phyloP scores from a whole-genome alignment of 441 rosid genomes.

The Corymbia calophylla region DNA sequence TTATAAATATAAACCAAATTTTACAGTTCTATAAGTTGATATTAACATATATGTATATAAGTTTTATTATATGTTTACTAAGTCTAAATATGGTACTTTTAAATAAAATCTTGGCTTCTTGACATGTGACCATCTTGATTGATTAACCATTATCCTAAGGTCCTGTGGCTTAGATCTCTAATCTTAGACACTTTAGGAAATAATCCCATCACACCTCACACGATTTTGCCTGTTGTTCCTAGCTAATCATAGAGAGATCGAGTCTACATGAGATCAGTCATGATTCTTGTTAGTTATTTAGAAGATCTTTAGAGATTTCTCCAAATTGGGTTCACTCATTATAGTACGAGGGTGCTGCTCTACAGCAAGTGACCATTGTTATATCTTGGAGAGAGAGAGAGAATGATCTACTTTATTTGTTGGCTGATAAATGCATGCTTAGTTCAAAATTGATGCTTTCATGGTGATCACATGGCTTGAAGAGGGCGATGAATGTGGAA shows the following conservation, averaged over 20 bases:
- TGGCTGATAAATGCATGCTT: not conserved
- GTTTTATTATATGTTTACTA: not conserved
- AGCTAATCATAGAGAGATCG: constrained; percentile 28
- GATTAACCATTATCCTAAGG: not conserved
- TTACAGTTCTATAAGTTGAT: not conserved
- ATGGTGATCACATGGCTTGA: not conserved
- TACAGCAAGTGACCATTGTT: not conserved
- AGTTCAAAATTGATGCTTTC: not conserved
- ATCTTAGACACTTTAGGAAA: not conserved
- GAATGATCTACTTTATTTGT: not conserved
- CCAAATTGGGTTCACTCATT: not conserved
- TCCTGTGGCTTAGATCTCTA: not conserved
- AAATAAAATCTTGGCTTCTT: not conserved
- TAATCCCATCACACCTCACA: not conserved
- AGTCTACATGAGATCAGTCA: constrained; percentile 12
- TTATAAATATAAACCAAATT: not conserved
- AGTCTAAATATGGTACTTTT: not conserved
- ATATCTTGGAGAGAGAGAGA: not conserved
- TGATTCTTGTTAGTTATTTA: not conserved
- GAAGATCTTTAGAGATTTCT: not conserved
- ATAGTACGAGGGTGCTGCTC: not conserved
- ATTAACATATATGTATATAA: not conserved
- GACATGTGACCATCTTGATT: not conserved
- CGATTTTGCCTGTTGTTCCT: not conserved
- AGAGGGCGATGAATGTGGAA: not conserved